Percentiles rank a stretch among this genome's conserved stretches.
These are phyloP conservation scores for Delitschia confertaspora DNA, from an alignment of 495 filamentous ascomycete species.

Conservation along the genomic window DNA sequence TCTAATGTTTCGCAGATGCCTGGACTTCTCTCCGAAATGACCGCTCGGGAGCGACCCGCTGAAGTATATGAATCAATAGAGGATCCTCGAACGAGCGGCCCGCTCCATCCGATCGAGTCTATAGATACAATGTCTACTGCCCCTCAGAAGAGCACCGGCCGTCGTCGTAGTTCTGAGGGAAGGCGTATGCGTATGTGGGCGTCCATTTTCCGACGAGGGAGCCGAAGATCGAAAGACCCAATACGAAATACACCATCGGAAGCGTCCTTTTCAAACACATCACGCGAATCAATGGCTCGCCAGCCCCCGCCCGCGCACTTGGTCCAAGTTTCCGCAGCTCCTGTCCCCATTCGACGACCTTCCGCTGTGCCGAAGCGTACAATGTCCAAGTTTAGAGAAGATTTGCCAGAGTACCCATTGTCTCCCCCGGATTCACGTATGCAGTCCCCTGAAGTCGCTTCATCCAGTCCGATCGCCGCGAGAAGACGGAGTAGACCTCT, in stretches of 20 bases:
- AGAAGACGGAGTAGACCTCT: slow-evolving; percentile 15
- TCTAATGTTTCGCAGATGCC: slow-evolving; percentile 50
- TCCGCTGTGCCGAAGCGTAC: slow-evolving; percentile 60
- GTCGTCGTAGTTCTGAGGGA: slow-evolving; percentile 36
- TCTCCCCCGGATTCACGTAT: slow-evolving; percentile 74
- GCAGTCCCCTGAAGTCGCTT: slow-evolving; percentile 54
- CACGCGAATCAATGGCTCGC: slow-evolving; percentile 66
- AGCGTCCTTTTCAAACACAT: slow-evolving; percentile 64
- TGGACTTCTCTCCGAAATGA: slow-evolving; percentile 33
- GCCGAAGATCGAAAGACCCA: slow-evolving; percentile 49
- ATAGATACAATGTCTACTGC: slow-evolving; percentile 37
- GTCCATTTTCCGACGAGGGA: slow-evolving; percentile 67
- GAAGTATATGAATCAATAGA: slow-evolving; percentile 19
- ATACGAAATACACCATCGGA: slow-evolving; percentile 45
- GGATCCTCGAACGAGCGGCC: slow-evolving; percentile 10
- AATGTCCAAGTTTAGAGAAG: slow-evolving; percentile 87
- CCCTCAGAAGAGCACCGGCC: slow-evolving; percentile 33
- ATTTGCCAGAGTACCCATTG: slow-evolving; percentile 73
- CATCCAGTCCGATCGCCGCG: slow-evolving; percentile 13
- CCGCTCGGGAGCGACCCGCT: slow-evolving; percentile 4
- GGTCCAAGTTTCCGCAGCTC: slow-evolving; percentile 33
- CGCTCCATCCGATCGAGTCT: slow-evolving; percentile 14
- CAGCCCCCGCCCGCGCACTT: slow-evolving; percentile 41
- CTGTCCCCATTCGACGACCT: slow-evolving; percentile 18
- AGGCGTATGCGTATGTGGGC: slow-evolving; percentile 48